phyloP scores from a whole-genome alignment of 2,329 filamentous ascomycete genomes.

The Ceratocystis destructans region DNA sequence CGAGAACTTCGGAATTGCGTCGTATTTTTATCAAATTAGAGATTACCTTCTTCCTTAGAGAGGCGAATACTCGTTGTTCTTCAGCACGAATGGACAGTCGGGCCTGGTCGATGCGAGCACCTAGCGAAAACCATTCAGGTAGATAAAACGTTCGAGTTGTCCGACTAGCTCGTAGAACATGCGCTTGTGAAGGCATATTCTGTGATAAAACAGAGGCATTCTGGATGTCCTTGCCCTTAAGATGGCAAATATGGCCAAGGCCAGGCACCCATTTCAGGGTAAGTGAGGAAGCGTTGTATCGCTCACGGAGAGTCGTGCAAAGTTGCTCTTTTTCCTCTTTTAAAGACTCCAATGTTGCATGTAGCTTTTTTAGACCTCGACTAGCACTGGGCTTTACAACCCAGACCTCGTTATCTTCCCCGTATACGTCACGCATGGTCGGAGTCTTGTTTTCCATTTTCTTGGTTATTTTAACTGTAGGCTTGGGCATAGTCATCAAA shows the following conservation, averaged over 20 bases:
- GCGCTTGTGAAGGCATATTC: slow-evolving; percentile 21
- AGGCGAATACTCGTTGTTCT: slow-evolving; percentile 66
- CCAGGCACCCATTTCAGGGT: slow-evolving; percentile 76
- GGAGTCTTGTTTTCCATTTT: slow-evolving; percentile 33
- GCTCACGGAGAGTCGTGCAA: slow-evolving; percentile 44
- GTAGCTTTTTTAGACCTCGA: slow-evolving; percentile 48
- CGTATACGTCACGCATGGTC: slow-evolving; percentile 41
- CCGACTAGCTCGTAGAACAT: slow-evolving; percentile 64
- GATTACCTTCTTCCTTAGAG: slow-evolving; percentile 63
- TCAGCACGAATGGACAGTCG: slow-evolving; percentile 68
- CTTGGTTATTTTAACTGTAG: slow-evolving; percentile 21
- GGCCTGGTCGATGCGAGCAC: slow-evolving; percentile 62
- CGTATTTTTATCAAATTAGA: slow-evolving; percentile 72
- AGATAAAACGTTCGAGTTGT: slow-evolving; percentile 75
- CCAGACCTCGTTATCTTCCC: slow-evolving; percentile 47
- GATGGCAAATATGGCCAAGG: slow-evolving; percentile 78
- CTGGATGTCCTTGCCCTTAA: slow-evolving; percentile 63
- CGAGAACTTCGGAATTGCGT: slow-evolving; percentile 78
- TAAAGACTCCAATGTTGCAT: slow-evolving; percentile 50
- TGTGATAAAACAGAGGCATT: slow-evolving; percentile 22
- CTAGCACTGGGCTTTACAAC: slow-evolving; percentile 59
- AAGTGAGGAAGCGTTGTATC: slow-evolving; percentile 50
- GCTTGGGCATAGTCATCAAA: slow-evolving; percentile 40
- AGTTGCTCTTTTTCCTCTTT: slow-evolving; percentile 46
- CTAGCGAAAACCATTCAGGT: slow-evolving; percentile 70